Evolutionary conservation across 768 basidiomycete genomes (phyloP), one percentile per base, ranked within the genome.

Genomic region (Lactifluus rugatus): DNA sequence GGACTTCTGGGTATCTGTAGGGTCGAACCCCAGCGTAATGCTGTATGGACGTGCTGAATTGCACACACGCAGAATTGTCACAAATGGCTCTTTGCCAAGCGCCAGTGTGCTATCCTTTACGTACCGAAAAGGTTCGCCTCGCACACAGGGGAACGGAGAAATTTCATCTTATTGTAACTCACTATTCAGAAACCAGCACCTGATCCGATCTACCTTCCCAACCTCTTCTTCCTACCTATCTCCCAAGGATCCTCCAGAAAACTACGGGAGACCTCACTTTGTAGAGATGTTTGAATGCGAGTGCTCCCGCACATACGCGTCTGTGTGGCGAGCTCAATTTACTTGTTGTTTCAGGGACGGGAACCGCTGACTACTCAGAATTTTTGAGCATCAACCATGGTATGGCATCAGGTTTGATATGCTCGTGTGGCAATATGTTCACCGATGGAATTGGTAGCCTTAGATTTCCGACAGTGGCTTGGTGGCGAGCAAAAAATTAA

Each of bases 31-130:
- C 28, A 37, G 14, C 23, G 16, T 2, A 16, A n/a, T 21, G 19
- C 45, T 23, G 9, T 25, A 17, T 25, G 6, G 42, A 41, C 28
- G 36, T 54, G 25, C 8, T 37, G 41, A 54, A 52, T 48, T 6
- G 41, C 21, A 16, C 26, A 17, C n/a, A 39, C 28, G 26, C 60
- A 88, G 81, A 91, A 91, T 64, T 86, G 85, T 62, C 87, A 93
- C 70, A 93, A 93, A 70, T 94, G 92, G 90, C 71, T 92, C 2
- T 83, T 77, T 64, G 76, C 81, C 3, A 85, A 88, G 68, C 78
- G 90, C 5, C 74, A 81, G 1, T 82, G 77, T 46, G 82, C 87
- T 0, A 73, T 85, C 17, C 72, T 93, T 16, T 93, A 93, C 67
- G 86, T 89, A 5, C 86, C 89, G 0, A 76, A 73, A 56, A 70